phyloP scores from a whole-genome alignment of 768 basidiomycete genomes.

The Leccinellum luteum region DNA sequence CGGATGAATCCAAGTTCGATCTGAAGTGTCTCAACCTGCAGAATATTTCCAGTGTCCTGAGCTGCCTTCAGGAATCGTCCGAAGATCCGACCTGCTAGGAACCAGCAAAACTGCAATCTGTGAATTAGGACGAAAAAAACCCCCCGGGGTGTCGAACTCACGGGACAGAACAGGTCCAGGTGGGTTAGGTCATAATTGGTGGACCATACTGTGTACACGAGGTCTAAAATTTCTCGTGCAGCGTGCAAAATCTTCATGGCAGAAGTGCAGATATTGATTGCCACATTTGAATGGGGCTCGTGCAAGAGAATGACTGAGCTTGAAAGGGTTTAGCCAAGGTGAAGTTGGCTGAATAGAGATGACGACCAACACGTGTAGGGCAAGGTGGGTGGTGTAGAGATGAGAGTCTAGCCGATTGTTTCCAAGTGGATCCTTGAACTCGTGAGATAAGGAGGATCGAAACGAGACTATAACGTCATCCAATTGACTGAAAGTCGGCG shows the following conservation, averaged over 20 bases:
- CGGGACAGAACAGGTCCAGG: conserved; percentile 67
- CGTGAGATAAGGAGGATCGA: conserved; percentile 53
- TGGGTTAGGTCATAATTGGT: conserved; percentile 73
- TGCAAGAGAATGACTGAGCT: conserved; percentile 72
- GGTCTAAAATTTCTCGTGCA: conserved; percentile 62
- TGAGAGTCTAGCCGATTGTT: conserved; percentile 57
- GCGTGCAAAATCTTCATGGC: conserved; percentile 67
- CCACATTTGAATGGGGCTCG: conserved; percentile 70
- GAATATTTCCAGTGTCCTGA: conserved; percentile 50
- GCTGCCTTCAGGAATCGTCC: conserved; percentile 66
- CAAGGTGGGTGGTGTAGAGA: conserved; percentile 41
- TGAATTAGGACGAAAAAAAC: neutral
- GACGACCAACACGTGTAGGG: conserved; percentile 32
- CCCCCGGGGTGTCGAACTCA: conserved; percentile 33
- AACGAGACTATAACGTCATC: conserved; percentile 59
- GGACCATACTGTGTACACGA: conserved; percentile 62
- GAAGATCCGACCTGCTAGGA: conserved; percentile 62
- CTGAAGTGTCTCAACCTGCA: conserved; percentile 57
- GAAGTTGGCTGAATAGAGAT: conserved; percentile 31
- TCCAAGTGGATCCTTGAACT: conserved; percentile 52
- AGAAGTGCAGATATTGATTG: conserved; percentile 58
- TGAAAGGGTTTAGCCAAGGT: conserved; percentile 24
- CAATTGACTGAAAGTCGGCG: conserved; percentile 61
- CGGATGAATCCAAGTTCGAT: conserved; percentile 68
- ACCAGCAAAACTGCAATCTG: conserved; percentile 60